phyloP scores from a whole-genome alignment of 176 grass and related monocot genomes.

The Oryza punctata region DNA sequence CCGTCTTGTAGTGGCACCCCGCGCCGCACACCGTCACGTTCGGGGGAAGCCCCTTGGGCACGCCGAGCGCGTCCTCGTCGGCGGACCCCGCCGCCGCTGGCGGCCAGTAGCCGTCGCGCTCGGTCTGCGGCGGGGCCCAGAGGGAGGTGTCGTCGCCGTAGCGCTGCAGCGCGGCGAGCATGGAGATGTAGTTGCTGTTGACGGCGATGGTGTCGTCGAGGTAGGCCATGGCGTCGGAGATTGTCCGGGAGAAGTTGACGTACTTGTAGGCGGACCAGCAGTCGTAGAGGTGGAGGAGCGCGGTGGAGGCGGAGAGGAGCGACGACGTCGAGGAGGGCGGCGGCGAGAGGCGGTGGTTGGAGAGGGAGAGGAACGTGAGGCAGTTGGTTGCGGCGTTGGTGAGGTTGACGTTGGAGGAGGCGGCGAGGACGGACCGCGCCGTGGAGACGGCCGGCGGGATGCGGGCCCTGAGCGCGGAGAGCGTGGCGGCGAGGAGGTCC shows the following conservation, averaged over 20 bases:
- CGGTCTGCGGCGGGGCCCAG: constrained; percentile 80
- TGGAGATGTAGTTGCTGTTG: constrained; percentile 73
- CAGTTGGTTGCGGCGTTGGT: constrained; percentile 80
- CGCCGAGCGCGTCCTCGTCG: constrained; percentile 41
- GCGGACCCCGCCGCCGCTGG: neutral
- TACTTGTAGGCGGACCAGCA: constrained; percentile 97
- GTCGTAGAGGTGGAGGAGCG: constrained; percentile 87
- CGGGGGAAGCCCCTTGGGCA: constrained; percentile 38
- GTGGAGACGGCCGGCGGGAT: constrained; percentile 60
- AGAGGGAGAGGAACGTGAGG: constrained; percentile 70
- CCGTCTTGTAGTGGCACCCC: constrained; percentile 43
- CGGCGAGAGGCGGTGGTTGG: constrained; percentile 61
- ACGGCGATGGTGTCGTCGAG: constrained; percentile 54
- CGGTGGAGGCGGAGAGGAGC: constrained; percentile 62
- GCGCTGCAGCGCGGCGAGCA: constrained; percentile 70
- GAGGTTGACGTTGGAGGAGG: constrained; percentile 70
- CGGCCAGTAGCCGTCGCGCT: constrained; percentile 92
- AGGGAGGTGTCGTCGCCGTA: constrained; percentile 64
- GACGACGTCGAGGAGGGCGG: constrained; percentile 36
- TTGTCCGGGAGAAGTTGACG: constrained; percentile 62
- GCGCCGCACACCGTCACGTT: constrained; percentile 51
- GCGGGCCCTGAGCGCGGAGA: constrained; percentile 48
- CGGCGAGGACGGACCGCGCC: constrained; percentile 58
- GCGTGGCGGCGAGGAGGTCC: constrained; percentile 48
- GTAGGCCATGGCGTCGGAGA: constrained; percentile 88